These are phyloP conservation scores for Rhynchosporium secalis DNA, from an alignment of 2,329 filamentous ascomycete genomes.

Conservation along the genomic window DNA sequence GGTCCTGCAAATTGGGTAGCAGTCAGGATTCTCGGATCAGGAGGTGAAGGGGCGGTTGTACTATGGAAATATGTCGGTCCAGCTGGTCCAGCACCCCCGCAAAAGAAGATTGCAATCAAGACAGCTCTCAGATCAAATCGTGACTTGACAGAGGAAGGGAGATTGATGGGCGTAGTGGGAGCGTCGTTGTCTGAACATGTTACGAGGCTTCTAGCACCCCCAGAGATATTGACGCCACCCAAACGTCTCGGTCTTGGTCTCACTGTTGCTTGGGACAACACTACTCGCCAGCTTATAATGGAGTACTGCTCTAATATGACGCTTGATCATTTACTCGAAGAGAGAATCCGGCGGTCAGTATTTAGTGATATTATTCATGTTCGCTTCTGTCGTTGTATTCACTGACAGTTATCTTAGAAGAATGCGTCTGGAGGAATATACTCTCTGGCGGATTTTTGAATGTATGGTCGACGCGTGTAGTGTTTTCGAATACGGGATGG, in stretches of 20 bases:
- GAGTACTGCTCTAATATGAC: not conserved
- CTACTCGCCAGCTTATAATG: not conserved
- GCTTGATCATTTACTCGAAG: not conserved
- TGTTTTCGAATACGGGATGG: slow-evolving; percentile 10
- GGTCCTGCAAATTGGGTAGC: not conserved
- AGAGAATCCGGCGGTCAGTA: not conserved
- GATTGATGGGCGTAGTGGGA: not conserved
- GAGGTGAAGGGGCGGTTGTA: not conserved
- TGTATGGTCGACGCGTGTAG: slow-evolving; percentile 13
- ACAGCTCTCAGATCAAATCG: not conserved
- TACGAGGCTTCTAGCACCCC: not conserved
- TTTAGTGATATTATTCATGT: not conserved
- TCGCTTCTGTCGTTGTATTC: not conserved
- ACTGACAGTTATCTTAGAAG: not conserved
- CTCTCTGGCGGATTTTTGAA: slow-evolving; percentile 17
- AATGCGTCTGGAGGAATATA: slow-evolving; percentile 5
- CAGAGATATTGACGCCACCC: not conserved
- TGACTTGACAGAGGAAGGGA: not conserved
- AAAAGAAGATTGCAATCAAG: not conserved
- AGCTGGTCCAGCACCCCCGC: not conserved
- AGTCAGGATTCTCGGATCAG: not conserved
- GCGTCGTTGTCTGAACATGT: not conserved
- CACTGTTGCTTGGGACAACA: not conserved
- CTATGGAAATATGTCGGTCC: not conserved
- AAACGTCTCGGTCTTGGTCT: not conserved